phyloP scores from a whole-genome alignment of 768 basidiomycete genomes.

The Rhodotorula taiwanensis region DNA sequence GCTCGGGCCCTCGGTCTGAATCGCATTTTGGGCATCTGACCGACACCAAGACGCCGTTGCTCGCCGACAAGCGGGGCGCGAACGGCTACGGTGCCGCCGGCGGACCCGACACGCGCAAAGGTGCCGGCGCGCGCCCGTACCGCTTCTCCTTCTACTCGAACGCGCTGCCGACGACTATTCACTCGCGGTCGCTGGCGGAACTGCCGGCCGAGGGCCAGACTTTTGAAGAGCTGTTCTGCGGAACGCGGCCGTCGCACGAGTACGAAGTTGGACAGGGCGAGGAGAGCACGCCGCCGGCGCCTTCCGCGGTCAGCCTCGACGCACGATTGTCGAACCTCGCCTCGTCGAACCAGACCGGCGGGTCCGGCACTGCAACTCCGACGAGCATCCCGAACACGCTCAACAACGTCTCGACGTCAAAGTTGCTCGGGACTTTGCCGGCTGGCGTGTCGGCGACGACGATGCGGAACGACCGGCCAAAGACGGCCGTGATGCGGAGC shows the following conservation, averaged over 20 bases:
- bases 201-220: constrained; percentile 87
- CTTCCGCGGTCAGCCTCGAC: constrained; percentile 18
- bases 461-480: constrained; percentile 2
- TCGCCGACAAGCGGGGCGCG: constrained; percentile 29
- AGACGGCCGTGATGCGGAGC: constrained; percentile 29
- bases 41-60: constrained; percentile 48
- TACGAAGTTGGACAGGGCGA: constrained; percentile 20
- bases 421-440: constrained; percentile 18
- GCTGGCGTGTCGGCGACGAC: constrained; percentile 28
- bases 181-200: constrained; percentile 84
- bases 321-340: constrained; percentile 19
- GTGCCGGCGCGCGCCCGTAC: constrained; percentile 71
- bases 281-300: constrained; percentile 4
- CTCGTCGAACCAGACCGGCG: not conserved
- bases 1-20: constrained; percentile 24
- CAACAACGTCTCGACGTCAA: constrained; percentile 6
- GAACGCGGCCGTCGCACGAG: constrained; percentile 23
- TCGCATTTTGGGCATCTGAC: constrained; percentile 23
- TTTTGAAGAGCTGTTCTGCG: constrained; percentile 79
- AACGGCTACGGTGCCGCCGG: constrained; percentile 30
- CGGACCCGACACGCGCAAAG: constrained; percentile 7
- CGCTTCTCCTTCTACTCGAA: constrained; percentile 99
- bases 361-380: constrained; percentile 8
- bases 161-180: constrained; percentile 81
- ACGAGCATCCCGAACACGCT: constrained; percentile 31